Conservation (phyloP, 2,329 filamentous ascomycete genomes). For the Fusarium metavorans region DNA sequence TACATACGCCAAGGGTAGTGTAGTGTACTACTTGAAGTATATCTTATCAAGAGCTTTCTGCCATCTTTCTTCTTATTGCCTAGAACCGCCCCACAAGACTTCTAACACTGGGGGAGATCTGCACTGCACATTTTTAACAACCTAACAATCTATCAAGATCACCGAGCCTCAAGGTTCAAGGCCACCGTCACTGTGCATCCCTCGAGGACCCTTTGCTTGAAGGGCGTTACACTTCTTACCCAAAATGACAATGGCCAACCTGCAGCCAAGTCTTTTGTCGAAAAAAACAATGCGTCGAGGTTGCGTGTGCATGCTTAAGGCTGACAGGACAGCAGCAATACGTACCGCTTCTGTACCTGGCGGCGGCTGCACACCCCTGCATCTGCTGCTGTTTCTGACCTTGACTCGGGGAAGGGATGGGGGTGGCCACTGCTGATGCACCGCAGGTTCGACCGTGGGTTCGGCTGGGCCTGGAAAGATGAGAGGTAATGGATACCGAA, state of each 20-base stretch:
- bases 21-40: not conserved
- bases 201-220: not conserved
- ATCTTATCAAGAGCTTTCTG: not conserved
- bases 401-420: not conserved
- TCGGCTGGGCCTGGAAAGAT: not conserved
- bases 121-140: not conserved
- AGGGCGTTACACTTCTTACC: not conserved
- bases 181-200: not conserved
- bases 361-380: not conserved
- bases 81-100: not conserved
- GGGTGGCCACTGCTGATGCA: not conserved
- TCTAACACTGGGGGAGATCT: no score
- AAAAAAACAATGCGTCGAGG: not conserved
- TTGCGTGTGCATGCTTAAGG: not conserved
- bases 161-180: not conserved
- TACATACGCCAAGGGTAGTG: not conserved
- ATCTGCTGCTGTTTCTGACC: not conserved
- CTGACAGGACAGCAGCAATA: not conserved
- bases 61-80: not conserved
- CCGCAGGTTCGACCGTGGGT: not conserved
- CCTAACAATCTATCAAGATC: not conserved
- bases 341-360: not conserved
- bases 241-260: not conserved
- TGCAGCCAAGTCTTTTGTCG: not conserved
- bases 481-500: not conserved